These are phyloP conservation scores for Trametes punicea DNA, from an alignment of 768 basidiomycete genomes.

Conservation along the genomic window DNA sequence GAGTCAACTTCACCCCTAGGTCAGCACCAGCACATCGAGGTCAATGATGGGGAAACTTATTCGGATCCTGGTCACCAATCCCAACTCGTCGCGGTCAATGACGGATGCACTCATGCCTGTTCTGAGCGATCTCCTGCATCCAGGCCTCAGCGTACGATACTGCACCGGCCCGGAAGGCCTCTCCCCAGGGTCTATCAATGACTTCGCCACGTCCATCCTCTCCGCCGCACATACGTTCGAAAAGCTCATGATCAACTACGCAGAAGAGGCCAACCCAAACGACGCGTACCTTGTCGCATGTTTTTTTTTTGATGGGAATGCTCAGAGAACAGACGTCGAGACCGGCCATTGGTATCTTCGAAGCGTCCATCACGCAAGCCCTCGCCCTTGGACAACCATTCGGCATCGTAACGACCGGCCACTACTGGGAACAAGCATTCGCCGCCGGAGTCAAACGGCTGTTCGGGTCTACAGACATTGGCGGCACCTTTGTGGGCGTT, in stretches of 20 bases:
- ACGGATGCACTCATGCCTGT: conserved; percentile 26
- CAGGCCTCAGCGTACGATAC: conserved; percentile 14
- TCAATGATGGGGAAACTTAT: neutral
- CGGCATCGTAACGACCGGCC: conserved; percentile 37
- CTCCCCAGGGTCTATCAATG: conserved; percentile 25
- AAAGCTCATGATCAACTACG: neutral
- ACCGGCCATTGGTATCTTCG: conserved; percentile 36
- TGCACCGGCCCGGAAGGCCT: conserved; percentile 17
- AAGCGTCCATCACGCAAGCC: conserved; percentile 32
- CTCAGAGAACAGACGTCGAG: conserved; percentile 15
- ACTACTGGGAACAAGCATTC: conserved; percentile 33
- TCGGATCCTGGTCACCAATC: conserved; percentile 33
- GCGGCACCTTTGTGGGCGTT: conserved; percentile 30
- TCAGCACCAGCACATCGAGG: neutral
- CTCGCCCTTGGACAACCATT: conserved; percentile 26
- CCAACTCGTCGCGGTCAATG: conserved; percentile 34
- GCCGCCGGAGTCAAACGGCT: conserved; percentile 23
- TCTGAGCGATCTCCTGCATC: conserved; percentile 17
- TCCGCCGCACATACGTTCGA: conserved; percentile 18
- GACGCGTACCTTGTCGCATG: conserved; percentile 30
- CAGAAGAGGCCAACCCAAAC: conserved; percentile 9
- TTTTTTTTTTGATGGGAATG: conserved; percentile 33
- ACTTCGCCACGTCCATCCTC: conserved; percentile 17
- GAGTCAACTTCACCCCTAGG: too few species aligned
- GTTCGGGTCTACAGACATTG: conserved; percentile 20